A percentile compares a stretch with the other conserved stretches of the same genome.
phyloP scores from a whole-genome alignment of 805 yeast genomes.

The Candida ortonii region DNA sequence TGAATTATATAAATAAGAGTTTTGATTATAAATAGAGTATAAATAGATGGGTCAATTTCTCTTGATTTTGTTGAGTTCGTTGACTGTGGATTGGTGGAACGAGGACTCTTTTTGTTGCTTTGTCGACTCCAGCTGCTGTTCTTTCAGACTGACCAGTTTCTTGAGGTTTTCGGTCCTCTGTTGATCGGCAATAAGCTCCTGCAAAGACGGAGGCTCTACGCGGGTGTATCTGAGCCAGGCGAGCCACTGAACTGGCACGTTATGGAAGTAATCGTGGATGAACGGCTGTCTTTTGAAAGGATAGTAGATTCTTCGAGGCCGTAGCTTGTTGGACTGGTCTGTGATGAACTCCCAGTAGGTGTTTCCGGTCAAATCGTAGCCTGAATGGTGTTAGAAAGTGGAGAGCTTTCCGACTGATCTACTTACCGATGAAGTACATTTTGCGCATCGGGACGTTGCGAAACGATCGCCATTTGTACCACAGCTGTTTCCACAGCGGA shows the following conservation, averaged over 20 bases:
- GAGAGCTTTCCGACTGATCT: too few relatives aligned
- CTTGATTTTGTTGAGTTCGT: conserved; percentile 24
- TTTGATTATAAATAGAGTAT: conserved; percentile 6
- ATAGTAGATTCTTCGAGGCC: conserved; percentile 62
- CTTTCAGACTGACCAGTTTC: conserved; percentile 46
- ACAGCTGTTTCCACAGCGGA: conserved; percentile 47
- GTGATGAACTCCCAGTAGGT: conserved; percentile 79
- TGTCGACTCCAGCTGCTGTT: conserved; percentile 36
- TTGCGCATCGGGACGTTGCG: conserved; percentile 66
- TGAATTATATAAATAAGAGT: too few relatives aligned
- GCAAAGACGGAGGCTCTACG: conserved; percentile 54
- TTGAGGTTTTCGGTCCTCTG: conserved; percentile 52
- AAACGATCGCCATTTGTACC: conserved; percentile 58
- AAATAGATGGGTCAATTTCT: conserved; percentile 5
- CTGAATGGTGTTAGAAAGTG: conserved; percentile 22
- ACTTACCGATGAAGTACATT: conserved; percentile 55
- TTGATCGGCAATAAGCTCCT: conserved; percentile 60
- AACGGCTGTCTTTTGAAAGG: conserved; percentile 47
- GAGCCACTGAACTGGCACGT: conserved; percentile 70
- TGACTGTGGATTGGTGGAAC: conserved; percentile 21
- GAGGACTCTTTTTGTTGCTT: conserved; percentile 16
- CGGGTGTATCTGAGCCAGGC: conserved; percentile 77
- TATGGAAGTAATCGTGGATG: conserved; percentile 56
- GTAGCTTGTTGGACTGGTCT: conserved; percentile 37
- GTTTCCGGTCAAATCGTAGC: conserved; percentile 80